Evolutionary conservation across 2,329 filamentous ascomycete genomes (phyloP).

Genomic region (Colletotrichum agaves): DNA sequence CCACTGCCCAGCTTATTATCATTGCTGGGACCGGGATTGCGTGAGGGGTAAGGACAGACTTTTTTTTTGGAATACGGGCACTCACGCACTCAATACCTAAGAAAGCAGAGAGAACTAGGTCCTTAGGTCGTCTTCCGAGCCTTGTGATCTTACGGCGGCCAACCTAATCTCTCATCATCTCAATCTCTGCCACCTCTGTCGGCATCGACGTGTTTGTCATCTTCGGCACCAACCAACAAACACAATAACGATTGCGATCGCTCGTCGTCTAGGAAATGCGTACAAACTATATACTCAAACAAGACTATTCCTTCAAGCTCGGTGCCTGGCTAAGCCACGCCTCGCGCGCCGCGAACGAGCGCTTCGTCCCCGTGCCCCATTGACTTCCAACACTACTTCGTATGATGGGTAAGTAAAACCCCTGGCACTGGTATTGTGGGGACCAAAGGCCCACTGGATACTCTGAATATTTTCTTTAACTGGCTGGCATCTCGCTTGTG

Average conservation of each 20-base stretch:
- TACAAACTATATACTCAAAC: background rate
- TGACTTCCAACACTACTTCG: conserved; percentile 20
- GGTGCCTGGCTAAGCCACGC: background rate
- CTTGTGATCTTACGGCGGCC: background rate
- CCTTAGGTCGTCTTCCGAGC: too few relatives aligned
- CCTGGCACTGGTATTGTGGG: too few relatives aligned
- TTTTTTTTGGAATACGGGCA: background rate
- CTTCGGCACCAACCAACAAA: background rate
- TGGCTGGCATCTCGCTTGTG: too few relatives aligned
- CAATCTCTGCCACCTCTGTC: background rate
- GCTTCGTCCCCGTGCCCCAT: background rate
- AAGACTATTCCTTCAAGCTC: background rate
- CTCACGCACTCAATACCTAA: background rate
- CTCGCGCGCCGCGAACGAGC: background rate
- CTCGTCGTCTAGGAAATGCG: background rate
- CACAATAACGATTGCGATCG: background rate
- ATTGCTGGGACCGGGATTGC: background rate
- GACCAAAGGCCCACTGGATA: too few relatives aligned
- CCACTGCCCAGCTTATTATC: conserved; percentile 19
- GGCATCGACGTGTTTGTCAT: background rate
- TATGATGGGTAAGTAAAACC: too few relatives aligned
- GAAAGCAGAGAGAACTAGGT: background rate
- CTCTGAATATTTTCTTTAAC: too few relatives aligned
- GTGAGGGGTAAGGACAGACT: conserved; percentile 17
- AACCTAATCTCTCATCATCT: background rate